Evolutionary conservation across 192 early-diverging fungal genomes (phyloP).

Genomic region (Coemansia javaensis): DNA sequence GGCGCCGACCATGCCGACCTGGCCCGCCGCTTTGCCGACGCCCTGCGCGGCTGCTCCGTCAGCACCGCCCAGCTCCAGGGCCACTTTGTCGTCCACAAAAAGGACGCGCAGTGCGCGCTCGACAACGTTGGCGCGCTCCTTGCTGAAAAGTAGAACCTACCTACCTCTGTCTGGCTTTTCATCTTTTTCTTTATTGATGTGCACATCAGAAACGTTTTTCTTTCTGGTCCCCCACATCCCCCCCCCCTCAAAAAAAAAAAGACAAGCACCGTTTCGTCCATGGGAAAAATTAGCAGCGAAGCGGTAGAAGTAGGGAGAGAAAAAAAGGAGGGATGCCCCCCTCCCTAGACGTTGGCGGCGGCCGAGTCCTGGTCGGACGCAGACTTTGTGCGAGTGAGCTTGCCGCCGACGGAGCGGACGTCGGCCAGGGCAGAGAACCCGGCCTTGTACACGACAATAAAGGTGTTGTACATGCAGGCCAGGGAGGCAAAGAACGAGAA

Average conservation of each 20-base stretch:
- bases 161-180: too few species aligned
- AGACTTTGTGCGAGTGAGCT: conserved; percentile 31
- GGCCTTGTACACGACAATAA: conserved; percentile 33
- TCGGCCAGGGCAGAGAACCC: conserved; percentile 37
- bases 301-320: not conserved
- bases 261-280: too few species aligned
- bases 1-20: conserved; percentile 47
- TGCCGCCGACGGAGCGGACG: conserved; percentile 17
- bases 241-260: too few species aligned
- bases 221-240: too few species aligned
- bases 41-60: conserved; percentile 50
- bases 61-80: conserved; percentile 91
- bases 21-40: conserved; percentile 68
- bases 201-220: too few species aligned
- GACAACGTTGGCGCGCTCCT: conserved; percentile 20
- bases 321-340: not conserved
- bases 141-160: not conserved
- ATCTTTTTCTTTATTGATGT: too few species aligned
- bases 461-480: conserved; percentile 63
- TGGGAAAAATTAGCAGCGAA: too few species aligned
- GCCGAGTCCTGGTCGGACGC: conserved; percentile 30
- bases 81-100: conserved; percentile 88
- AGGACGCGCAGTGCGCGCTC: conserved; percentile 68
- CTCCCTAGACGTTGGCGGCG: conserved; percentile 23
- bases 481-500: conserved; percentile 71